These are phyloP conservation scores for Fonsecaea erecta DNA, from an alignment of 2,329 filamentous ascomycete genomes.

Conservation along the genomic window DNA sequence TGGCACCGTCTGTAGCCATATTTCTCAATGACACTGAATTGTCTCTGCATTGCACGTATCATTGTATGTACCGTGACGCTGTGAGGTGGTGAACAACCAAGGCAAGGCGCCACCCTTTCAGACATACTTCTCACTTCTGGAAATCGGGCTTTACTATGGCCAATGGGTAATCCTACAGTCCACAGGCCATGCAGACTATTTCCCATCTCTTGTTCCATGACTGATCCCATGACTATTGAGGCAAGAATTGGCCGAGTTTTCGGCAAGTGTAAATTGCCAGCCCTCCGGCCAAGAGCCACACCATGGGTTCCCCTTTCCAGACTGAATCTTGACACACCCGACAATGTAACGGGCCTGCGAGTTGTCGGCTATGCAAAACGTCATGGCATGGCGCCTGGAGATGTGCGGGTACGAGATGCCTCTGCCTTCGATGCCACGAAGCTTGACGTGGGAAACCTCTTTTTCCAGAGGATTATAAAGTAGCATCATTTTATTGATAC, in stretches of 20 bases:
- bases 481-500: not conserved
- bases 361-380: not conserved
- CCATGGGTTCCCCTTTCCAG: not conserved
- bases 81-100: too few relatives aligned
- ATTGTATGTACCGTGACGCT: too few relatives aligned
- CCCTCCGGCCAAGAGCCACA: not conserved
- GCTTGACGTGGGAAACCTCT: not conserved
- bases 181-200: too few relatives aligned
- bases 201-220: too few relatives aligned
- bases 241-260: not conserved
- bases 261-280: not conserved
- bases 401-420: not conserved
- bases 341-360: not conserved
- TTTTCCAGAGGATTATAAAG: not conserved
- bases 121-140: too few relatives aligned
- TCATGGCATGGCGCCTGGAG: not conserved
- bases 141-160: too few relatives aligned
- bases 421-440: not conserved
- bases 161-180: too few relatives aligned
- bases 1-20: not conserved
- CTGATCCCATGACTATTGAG: too few relatives aligned
- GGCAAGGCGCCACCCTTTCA: too few relatives aligned
- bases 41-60: too few relatives aligned
- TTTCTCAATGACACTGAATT: too few relatives aligned
- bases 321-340: not conserved